phyloP scores from a whole-genome alignment of 495 filamentous ascomycete genomes.

The Podospora fimiseda region DNA sequence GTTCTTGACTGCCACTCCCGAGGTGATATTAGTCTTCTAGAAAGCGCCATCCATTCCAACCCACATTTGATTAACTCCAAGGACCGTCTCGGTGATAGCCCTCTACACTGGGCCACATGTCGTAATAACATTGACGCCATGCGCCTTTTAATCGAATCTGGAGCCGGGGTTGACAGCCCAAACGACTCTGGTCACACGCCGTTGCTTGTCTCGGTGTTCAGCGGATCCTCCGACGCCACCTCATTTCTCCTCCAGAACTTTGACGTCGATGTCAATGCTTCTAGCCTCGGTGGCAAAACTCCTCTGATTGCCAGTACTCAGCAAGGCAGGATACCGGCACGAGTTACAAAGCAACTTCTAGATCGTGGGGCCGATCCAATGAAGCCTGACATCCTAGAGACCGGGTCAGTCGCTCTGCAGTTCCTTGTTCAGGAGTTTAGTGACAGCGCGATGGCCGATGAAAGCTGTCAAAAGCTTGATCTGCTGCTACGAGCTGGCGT shows the following conservation, averaged over 20 bases:
- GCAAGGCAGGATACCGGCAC: not conserved
- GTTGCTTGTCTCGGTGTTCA: not conserved
- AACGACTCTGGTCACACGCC: not conserved
- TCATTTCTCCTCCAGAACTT: not conserved
- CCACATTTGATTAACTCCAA: not conserved
- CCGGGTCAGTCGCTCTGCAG: not conserved
- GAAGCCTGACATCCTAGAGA: not conserved
- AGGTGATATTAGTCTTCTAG: not conserved
- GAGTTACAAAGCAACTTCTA: not conserved
- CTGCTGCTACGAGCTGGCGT: not conserved
- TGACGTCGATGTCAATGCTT: not conserved
- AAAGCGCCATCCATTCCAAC: not conserved
- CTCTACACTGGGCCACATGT: not conserved
- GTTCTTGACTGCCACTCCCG: not conserved
- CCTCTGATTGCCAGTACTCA: not conserved
- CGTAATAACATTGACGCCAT: not conserved
- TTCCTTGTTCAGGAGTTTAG: not conserved
- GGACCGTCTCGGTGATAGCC: not conserved
- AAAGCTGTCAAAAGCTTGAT: not conserved
- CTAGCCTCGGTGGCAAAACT: not conserved
- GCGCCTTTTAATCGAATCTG: not conserved
- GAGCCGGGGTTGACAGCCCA: not conserved
- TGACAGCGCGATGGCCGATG: not conserved
- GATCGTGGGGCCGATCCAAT: not conserved
- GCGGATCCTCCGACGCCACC: not conserved